Evolutionary conservation across 1,284 basidiomycete genomes (phyloP), one percentile per base, ranked within the genome.

Genomic region (Pseudozyma thailandica): DNA sequence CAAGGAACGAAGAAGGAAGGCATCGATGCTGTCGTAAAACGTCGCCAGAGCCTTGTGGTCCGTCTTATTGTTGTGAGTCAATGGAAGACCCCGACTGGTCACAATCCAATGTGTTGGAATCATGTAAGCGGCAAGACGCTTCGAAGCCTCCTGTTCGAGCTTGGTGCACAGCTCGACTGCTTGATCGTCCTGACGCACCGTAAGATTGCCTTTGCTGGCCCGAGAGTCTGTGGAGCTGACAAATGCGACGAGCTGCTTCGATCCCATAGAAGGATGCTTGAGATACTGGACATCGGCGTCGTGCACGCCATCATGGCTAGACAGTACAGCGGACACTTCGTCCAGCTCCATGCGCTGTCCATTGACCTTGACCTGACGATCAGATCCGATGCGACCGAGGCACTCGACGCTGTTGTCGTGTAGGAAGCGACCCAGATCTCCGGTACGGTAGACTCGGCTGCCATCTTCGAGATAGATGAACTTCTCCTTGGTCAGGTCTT

Each of bases 331-430:
- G 7, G 74, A 74, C 26, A 82, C 77, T 48, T 82, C 81, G 18
- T 80, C 75, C 8, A 82, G 74, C 62, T 82, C 81, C 55, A 82
- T 79, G 15, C 81, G 72, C 65, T 82, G 80, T 3, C 79, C 79
- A 38, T 82, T 82, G 42, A 82, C 59, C 64, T 82, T 82, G 54
- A 82, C 79, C 43, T 81, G 80, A 4, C 73, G 74, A 49, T 75
- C 77, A 10, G 69, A 65, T 2, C 64, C 70, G 35, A 77, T 72
- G 10, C 81, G 70, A 23, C 81, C 81, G 6, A 82, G 66, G 44
- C 72, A 80, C 50, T 81, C 78, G 54, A 82, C 60, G 6, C 51
- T 66, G 13, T 74, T 76, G 30, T 81, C 74, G 20, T 48, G 48
- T 26, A 82, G 55, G 50, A 82, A 56, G n/a, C 80, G 74, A 10